Evolutionary conservation across 129 eudicot species (phyloP).

Genomic region (Calendula officinalis): DNA sequence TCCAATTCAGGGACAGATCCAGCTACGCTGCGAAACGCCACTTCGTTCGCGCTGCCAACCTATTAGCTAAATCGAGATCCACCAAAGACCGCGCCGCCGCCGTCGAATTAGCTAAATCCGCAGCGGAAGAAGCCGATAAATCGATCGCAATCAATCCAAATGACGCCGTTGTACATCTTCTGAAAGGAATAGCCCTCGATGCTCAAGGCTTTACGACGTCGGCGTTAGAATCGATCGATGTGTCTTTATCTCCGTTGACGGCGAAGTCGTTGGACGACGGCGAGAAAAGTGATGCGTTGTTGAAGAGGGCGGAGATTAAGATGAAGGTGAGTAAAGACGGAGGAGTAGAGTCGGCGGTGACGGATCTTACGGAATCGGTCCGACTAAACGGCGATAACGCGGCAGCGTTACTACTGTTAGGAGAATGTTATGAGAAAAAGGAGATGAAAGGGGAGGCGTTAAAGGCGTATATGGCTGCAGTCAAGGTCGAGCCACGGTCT

Average conservation of each 20-base stretch:
- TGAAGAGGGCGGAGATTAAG: constrained; percentile 63
- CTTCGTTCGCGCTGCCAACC: constrained; percentile 78
- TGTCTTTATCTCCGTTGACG: constrained; percentile 61
- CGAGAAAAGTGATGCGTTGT: constrained; percentile 63
- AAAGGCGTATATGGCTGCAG: constrained; percentile 46
- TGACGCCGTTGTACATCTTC: constrained; percentile 76
- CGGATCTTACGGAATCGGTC: constrained; percentile 62
- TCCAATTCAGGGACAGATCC: constrained; percentile 34
- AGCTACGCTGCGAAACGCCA: constrained; percentile 64
- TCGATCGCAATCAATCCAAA: constrained; percentile 51
- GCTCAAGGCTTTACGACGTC: constrained; percentile 62
- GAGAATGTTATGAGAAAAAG: constrained; percentile 61
- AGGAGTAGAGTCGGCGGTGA: constrained; percentile 43
- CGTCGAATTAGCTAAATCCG: constrained; percentile 41
- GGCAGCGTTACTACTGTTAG: constrained; percentile 54
- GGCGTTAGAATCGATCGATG: constrained; percentile 56
- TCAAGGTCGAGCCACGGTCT: constrained; percentile 39
- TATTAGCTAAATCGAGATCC: constrained; percentile 52
- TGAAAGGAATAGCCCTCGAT: constrained; percentile 61
- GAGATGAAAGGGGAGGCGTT: constrained; percentile 54
- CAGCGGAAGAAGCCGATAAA: constrained; percentile 58
- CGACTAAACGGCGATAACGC: constrained; percentile 45
- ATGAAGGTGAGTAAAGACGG: constrained; percentile 33
- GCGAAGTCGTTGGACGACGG: constrained; percentile 46
- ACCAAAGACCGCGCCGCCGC: constrained; percentile 30